Conservation (phyloP, 495 filamentous ascomycete species). For the Rostrohypoxylon terebratum region DNA sequence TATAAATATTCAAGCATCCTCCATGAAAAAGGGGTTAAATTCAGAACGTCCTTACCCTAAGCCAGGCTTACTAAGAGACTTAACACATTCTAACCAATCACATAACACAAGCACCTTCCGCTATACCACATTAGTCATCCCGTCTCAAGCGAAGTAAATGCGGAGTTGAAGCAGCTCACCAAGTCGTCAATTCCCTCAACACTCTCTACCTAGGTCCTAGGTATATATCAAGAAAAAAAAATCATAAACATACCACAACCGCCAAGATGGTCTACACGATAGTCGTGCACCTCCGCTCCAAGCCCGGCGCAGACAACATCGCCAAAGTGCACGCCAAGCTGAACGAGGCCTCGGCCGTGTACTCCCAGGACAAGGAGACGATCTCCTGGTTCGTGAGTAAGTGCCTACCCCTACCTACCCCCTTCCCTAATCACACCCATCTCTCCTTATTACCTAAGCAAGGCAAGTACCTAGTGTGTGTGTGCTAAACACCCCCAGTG, state of each 20-base stretch:
- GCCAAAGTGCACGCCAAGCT: slow-evolving; percentile 73
- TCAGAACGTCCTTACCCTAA: neutral
- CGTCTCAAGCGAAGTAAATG: slow-evolving; percentile 12
- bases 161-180: slow-evolving; percentile 7
- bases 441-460: too few relatives aligned
- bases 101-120: neutral
- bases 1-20: too few relatives aligned
- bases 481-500: slow-evolving; percentile 50
- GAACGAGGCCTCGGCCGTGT: slow-evolving; percentile 72
- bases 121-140: neutral
- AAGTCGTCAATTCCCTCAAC: neutral
- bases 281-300: slow-evolving; percentile 72
- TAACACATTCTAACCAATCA: slow-evolving; percentile 2
- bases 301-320: slow-evolving; percentile 69
- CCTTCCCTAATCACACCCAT: neutral
- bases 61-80: neutral
- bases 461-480: too few relatives aligned
- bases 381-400: slow-evolving; percentile 70
- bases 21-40: neutral
- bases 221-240: too few relatives aligned
- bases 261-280: slow-evolving; percentile 66
- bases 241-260: neutral
- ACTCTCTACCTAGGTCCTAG: too few relatives aligned
- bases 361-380: slow-evolving; percentile 74
- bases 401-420: neutral